A percentile compares a stretch with the other conserved stretches of the same genome.
Conservation (phyloP, 2,329 filamentous ascomycete genomes). For the Neofusicoccum sp. region DNA sequence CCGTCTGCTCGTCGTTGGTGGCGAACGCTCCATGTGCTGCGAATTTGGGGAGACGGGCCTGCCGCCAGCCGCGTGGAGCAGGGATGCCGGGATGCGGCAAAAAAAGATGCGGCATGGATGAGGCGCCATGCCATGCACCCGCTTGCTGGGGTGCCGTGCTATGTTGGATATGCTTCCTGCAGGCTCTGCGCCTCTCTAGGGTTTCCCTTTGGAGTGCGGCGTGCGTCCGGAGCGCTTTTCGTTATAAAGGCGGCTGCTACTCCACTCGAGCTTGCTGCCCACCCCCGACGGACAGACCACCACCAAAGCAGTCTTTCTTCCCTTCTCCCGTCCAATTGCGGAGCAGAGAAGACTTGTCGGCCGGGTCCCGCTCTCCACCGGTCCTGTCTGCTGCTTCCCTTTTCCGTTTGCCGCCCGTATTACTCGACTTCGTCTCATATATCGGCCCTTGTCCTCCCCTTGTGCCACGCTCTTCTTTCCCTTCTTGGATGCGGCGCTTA, state of each 20-base stretch:
- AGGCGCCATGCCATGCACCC: not conserved
- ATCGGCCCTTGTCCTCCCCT: slow-evolving; percentile 7
- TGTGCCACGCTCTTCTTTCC: not conserved
- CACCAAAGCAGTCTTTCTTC: not conserved
- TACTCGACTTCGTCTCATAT: slow-evolving; percentile 14
- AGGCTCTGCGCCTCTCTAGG: not conserved
- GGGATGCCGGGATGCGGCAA: not conserved
- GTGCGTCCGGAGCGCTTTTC: too few species aligned
- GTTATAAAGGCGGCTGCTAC: slow-evolving; percentile 2
- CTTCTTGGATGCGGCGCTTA: slow-evolving; percentile 4
- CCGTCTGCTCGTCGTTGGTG: too few species aligned
- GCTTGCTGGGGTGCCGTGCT: not conserved
- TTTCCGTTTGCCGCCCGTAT: slow-evolving; percentile 13
- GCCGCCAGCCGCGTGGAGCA: not conserved
- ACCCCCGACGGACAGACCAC: too few species aligned
- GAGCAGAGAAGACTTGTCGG: not conserved
- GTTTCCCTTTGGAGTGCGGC: not conserved
- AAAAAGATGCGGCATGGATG: not conserved
- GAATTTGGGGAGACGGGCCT: not conserved
- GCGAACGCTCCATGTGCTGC: not conserved
- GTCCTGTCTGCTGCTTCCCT: not conserved
- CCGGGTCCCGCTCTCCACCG: not conserved
- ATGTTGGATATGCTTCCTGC: slow-evolving; percentile 1
- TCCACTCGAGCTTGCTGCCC: too few species aligned
- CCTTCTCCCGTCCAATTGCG: not conserved